phyloP scores from a whole-genome alignment of 192 early-diverging fungal species.

The Globomyces pollinis-pini region DNA sequence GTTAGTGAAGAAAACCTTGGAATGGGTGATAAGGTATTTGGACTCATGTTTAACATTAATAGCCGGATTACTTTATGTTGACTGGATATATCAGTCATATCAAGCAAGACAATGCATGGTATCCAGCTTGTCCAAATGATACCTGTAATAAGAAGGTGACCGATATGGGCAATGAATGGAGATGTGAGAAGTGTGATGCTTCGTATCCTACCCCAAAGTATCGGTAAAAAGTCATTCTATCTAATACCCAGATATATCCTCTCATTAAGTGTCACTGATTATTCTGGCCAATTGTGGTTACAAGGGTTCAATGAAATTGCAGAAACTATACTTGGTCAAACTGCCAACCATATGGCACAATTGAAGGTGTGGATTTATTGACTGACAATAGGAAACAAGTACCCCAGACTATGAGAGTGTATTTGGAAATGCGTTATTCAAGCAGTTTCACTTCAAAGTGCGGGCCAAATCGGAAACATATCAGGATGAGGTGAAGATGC shows the following conservation, averaged over 20 bases:
- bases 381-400: conserved; percentile 26
- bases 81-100: conserved; percentile 70
- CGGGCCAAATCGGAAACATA: conserved; percentile 76
- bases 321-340: conserved; percentile 52
- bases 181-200: conserved; percentile 86
- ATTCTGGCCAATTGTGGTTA: conserved; percentile 73
- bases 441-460: conserved; percentile 63
- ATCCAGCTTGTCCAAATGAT: conserved; percentile 74
- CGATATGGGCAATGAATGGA: conserved; percentile 60
- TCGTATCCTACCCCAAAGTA: conserved; percentile 63
- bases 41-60: conserved; percentile 13
- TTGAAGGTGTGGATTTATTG: conserved; percentile 39
- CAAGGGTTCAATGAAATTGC: conserved; percentile 82
- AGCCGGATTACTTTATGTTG: conserved; percentile 67
- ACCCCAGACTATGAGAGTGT: conserved; percentile 40
- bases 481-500: conserved; percentile 46
- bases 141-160: conserved; percentile 87
- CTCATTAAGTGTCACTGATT: conserved; percentile 60
- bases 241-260: conserved; percentile 78
- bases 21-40: conserved; percentile 45
- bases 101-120: conserved; percentile 59
- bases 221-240: too few relatives aligned
- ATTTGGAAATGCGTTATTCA: conserved; percentile 54
- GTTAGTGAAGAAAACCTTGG: conserved; percentile 67
- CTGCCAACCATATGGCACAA: conserved; percentile 61